These are phyloP conservation scores for Chaetoscypha palmicola DNA, from an alignment of 2,329 filamentous ascomycete genomes.

Conservation along the genomic window DNA sequence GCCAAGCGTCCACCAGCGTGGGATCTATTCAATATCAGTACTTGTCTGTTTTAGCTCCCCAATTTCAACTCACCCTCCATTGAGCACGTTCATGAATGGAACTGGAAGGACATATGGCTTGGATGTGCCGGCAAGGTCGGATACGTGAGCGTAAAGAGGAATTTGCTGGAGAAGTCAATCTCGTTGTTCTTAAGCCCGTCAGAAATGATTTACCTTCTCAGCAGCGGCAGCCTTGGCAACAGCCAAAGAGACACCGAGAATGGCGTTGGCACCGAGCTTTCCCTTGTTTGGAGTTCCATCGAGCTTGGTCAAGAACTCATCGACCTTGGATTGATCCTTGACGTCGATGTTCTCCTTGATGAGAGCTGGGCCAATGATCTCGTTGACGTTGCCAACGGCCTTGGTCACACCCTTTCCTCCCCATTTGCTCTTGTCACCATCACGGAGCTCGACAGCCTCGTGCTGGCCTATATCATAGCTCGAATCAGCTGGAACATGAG, in stretches of 20 bases:
- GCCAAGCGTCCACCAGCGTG: conserved; percentile 94
- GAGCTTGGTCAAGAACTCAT: conserved; percentile 78
- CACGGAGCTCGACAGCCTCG: conserved; percentile 85
- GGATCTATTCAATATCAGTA: conserved; percentile 49
- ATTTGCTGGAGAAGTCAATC: conserved; percentile 46
- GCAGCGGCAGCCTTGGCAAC: conserved; percentile 84
- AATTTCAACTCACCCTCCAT: conserved; percentile 47
- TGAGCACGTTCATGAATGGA: conserved; percentile 90
- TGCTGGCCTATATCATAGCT: conserved; percentile 58
- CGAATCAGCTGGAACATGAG: conserved; percentile 18
- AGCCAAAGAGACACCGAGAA: conserved; percentile 77
- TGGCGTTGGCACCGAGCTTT: conserved; percentile 82
- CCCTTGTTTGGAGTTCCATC: conserved; percentile 83
- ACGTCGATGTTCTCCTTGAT: conserved; percentile 79
- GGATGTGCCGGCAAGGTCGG: conserved; percentile 81
- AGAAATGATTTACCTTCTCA: conserved; percentile 52
- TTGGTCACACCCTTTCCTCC: conserved; percentile 80
- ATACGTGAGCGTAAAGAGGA: conserved; percentile 81
- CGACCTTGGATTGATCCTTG: conserved; percentile 78
- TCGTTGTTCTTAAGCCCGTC: neutral
- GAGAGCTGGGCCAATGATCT: conserved; percentile 68
- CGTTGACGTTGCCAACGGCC: conserved; percentile 82
- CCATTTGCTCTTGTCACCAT: conserved; percentile 84
- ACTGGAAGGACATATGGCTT: conserved; percentile 87
- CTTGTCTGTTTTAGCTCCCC: neutral